Conservation (phyloP, 2,329 filamentous ascomycete genomes). For the Neofusicoccum kwambonambiense region DNA sequence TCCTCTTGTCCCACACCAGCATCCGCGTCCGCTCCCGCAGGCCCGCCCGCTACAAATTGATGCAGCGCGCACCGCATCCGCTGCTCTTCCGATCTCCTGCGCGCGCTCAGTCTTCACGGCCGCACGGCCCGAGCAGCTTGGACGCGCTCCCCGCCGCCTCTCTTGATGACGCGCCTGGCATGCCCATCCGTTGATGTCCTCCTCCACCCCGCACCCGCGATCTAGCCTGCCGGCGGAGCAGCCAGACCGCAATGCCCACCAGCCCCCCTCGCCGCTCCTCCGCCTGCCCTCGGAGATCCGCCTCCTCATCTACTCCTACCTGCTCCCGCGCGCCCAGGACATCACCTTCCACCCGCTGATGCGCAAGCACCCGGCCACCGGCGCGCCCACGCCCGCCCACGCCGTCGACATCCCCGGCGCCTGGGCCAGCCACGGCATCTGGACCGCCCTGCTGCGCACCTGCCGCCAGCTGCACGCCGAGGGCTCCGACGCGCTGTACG, state of each 20-base stretch:
- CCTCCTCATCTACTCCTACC: constrained; percentile 16
- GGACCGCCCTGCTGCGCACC: constrained; percentile 14
- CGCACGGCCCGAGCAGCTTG: no score
- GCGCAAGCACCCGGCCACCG: not conserved
- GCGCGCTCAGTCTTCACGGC: not conserved
- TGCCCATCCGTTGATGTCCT: constrained; percentile 8
- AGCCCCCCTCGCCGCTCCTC: constrained; percentile 1
- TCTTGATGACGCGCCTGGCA: constrained; percentile 14
- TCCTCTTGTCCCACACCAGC: no score
- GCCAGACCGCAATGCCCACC: not conserved
- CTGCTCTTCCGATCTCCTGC: no score
- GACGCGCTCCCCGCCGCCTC: not conserved
- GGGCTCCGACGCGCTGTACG: constrained; percentile 22
- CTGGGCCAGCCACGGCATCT: not conserved
- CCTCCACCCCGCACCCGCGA: not conserved
- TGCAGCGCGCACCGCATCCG: no score
- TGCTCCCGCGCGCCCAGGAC: constrained; percentile 15
- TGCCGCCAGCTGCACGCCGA: constrained; percentile 24
- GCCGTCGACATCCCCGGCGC: not conserved
- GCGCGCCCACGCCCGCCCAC: not conserved
- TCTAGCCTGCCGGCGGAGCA: not conserved
- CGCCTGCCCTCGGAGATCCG: constrained; percentile 17
- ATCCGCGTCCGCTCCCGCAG: no score
- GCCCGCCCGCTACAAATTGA: no score
- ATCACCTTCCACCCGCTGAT: constrained; percentile 14